phyloP scores from a whole-genome alignment of 2,329 filamentous ascomycete species.

The Fusarium dlaminii region DNA sequence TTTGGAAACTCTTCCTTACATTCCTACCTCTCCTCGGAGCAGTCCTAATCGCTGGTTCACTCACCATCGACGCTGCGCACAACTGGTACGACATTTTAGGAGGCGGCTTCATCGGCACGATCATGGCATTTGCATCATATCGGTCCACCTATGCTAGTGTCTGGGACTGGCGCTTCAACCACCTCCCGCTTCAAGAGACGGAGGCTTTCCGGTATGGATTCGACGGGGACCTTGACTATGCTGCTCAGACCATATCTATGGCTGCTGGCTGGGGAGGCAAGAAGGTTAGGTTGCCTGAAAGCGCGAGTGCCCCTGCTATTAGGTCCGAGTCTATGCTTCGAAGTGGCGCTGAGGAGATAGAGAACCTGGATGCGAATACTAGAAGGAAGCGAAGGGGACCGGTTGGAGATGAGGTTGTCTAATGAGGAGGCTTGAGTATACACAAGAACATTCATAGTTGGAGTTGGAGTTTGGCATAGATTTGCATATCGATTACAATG shows the following conservation, averaged over 20 bases:
- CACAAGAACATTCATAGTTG: neutral
- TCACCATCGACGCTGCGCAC: conserved; percentile 73
- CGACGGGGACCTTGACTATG: conserved; percentile 27
- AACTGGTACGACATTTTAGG: conserved; percentile 76
- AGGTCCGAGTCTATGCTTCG: conserved; percentile 18
- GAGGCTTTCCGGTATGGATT: conserved; percentile 45
- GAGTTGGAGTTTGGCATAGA: neutral
- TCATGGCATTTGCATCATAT: conserved; percentile 71
- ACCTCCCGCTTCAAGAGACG: conserved; percentile 67
- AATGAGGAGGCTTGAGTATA: neutral
- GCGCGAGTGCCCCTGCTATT: conserved; percentile 5
- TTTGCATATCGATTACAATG: neutral
- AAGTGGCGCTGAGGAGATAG: conserved; percentile 32
- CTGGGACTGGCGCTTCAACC: conserved; percentile 75
- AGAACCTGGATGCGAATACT: conserved; percentile 23
- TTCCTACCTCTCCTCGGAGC: conserved; percentile 70
- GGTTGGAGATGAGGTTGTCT: conserved; percentile 34
- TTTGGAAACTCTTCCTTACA: conserved; percentile 72
- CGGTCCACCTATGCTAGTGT: conserved; percentile 73
- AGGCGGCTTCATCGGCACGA: conserved; percentile 69
- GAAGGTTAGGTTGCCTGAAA: conserved; percentile 25
- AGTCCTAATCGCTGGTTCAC: conserved; percentile 65
- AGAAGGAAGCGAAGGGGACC: conserved; percentile 23
- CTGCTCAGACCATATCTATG: conserved; percentile 36
- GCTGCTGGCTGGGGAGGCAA: conserved; percentile 43